Percentiles rank a stretch among this genome's conserved stretches.
phyloP scores from a whole-genome alignment of 1,284 basidiomycete species.

The Rhodotorula glutinis region DNA sequence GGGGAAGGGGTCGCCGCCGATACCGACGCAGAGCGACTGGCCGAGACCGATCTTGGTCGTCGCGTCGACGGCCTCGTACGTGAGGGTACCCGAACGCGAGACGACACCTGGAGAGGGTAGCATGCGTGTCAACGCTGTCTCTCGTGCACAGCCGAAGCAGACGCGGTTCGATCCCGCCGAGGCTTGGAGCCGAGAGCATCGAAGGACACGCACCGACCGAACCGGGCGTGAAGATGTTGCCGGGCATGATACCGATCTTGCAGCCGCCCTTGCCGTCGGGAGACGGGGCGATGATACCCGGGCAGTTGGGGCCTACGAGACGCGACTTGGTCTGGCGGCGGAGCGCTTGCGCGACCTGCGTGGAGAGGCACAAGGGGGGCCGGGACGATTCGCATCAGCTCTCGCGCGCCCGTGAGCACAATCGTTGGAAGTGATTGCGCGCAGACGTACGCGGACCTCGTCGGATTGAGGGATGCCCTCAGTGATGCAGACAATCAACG shows the following conservation, averaged over 20 bases:
- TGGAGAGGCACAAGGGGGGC: too few species aligned
- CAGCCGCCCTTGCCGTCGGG: constrained; percentile 60
- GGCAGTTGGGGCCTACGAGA: constrained; percentile 84
- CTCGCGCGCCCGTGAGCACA: neutral
- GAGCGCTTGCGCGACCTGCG: constrained; percentile 84
- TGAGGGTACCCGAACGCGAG: constrained; percentile 90
- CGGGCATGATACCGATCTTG: constrained; percentile 99
- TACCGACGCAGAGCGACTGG: constrained; percentile 94
- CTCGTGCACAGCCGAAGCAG: neutral
- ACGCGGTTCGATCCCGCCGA: neutral
- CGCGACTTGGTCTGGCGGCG: constrained; percentile 91
- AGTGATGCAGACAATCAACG: constrained; percentile 92
- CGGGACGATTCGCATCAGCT: too few species aligned
- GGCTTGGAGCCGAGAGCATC: neutral
- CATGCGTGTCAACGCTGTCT: neutral
- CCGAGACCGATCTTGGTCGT: constrained; percentile 95
- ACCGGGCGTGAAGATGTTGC: constrained; percentile 93
- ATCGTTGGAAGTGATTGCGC: neutral
- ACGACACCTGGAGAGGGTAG: constrained; percentile 68
- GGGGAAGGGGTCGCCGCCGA: constrained; percentile 99
- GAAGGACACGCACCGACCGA: constrained; percentile 68
- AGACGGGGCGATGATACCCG: constrained; percentile 92
- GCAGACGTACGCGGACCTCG: constrained; percentile 76
- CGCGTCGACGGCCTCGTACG: constrained; percentile 79
- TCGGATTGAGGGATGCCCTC: constrained; percentile 96